These are phyloP conservation scores for Acmispon strigosus DNA, from an alignment of 306 rosid species.

Conservation along the genomic window DNA sequence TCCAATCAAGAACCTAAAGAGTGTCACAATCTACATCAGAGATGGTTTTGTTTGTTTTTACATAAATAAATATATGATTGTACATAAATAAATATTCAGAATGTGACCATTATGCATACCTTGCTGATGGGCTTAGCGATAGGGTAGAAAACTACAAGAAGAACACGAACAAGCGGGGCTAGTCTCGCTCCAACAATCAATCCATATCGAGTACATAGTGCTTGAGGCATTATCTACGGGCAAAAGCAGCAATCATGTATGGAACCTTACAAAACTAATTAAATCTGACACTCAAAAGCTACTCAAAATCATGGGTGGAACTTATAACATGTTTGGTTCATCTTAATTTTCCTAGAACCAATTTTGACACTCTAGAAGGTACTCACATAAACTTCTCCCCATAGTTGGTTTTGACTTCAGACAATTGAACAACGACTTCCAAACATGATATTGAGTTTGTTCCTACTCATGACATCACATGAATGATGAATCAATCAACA, in stretches of 20 bases:
- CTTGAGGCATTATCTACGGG: slow-evolving; percentile 86
- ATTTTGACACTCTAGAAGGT: too few relatives aligned
- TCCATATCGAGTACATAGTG: slow-evolving; percentile 87
- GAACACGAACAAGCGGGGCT: slow-evolving; percentile 91
- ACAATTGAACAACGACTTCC: too few relatives aligned
- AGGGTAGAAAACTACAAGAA: slow-evolving; percentile 71
- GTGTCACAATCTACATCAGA: slow-evolving; percentile 12
- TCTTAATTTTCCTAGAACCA: too few relatives aligned
- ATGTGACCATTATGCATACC: slow-evolving; percentile 33
- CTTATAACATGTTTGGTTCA: too few relatives aligned
- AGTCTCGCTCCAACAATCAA: slow-evolving; percentile 75
- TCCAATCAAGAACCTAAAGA: slow-evolving; percentile 83
- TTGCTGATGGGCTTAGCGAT: slow-evolving; percentile 90
- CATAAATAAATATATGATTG: neutral
- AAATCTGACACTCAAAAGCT: too few relatives aligned
- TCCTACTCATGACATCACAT: neutral
- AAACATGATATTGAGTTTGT: too few relatives aligned
- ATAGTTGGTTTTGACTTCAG: too few relatives aligned
- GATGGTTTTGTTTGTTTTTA: neutral
- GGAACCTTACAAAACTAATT: too few relatives aligned
- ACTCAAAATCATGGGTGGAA: too few relatives aligned
- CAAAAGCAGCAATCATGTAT: neutral
- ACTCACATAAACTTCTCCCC: too few relatives aligned
- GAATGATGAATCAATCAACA: neutral
- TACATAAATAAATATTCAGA: neutral